Conservation (phyloP, 208 protist species). For the Borovskyia barvae region DNA sequence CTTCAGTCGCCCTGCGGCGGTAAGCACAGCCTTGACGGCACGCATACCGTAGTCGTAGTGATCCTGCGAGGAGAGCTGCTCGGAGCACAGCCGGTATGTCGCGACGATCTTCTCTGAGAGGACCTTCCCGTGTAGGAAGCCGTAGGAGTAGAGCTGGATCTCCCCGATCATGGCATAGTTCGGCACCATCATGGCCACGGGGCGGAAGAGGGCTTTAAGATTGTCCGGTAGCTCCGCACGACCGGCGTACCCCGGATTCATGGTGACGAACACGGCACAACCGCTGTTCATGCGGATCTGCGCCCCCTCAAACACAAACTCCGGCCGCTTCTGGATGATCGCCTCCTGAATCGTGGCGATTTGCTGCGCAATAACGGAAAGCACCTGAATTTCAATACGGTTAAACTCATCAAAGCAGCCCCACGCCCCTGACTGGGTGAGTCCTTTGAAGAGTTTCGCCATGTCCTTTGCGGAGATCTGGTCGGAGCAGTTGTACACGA, state of each 20-base stretch:
- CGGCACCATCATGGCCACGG: constrained; percentile 98
- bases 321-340: constrained; percentile 75
- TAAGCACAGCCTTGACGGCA: constrained; percentile 96
- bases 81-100: constrained; percentile 95
- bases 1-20: constrained; percentile 92
- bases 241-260: constrained; percentile 98
- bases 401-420: constrained; percentile 99
- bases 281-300: constrained; percentile 90
- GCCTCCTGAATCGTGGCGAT: constrained; percentile 94
- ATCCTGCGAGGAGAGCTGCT: constrained; percentile 97
- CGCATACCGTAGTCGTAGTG: constrained; percentile 98
- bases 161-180: constrained; percentile 98
- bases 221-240: constrained; percentile 98
- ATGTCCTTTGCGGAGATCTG: constrained; percentile 95
- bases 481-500: constrained; percentile 99
- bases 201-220: constrained; percentile 98
- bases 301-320: constrained; percentile 95
- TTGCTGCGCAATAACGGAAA: constrained; percentile 98
- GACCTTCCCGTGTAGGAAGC: constrained; percentile 92
- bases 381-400: constrained; percentile 96
- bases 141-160: constrained; percentile 97
- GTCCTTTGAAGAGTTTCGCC: constrained; percentile 96
- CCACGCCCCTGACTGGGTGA: constrained; percentile 93
- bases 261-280: constrained; percentile 97
- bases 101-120: constrained; percentile 96